Evolutionary conservation across 805 yeast genomes (phyloP).

Genomic region (Yamadazyma nakazawae): DNA sequence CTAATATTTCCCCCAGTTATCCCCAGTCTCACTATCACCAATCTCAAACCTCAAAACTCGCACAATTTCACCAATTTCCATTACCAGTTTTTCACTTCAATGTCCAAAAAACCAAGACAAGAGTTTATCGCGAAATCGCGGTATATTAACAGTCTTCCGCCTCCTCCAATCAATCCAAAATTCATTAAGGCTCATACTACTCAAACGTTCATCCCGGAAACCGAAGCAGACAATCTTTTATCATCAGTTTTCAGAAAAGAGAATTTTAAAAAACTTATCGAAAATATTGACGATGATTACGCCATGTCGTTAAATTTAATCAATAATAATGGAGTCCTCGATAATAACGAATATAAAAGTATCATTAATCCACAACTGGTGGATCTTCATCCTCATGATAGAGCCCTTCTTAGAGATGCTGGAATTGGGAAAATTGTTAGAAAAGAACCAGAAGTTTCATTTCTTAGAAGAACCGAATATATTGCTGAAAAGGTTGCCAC

Average conservation of each 20-base stretch:
- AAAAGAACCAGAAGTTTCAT: slow-evolving; percentile 58
- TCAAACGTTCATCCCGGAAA: slow-evolving; percentile 31
- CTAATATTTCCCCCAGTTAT: no score
- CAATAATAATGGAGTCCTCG: slow-evolving; percentile 63
- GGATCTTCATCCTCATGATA: slow-evolving; percentile 74
- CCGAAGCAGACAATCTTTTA: slow-evolving; percentile 49
- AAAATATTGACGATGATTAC: slow-evolving; percentile 52
- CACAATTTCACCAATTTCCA: not conserved
- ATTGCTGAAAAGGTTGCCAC: slow-evolving; percentile 58
- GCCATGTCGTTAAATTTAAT: slow-evolving; percentile 80
- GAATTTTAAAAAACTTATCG: slow-evolving; percentile 60
- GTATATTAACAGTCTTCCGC: slow-evolving; percentile 84
- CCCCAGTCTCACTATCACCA: no score
- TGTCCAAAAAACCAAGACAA: slow-evolving; percentile 49
- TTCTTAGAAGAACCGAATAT: slow-evolving; percentile 92
- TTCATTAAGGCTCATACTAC: slow-evolving; percentile 55
- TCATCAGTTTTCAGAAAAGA: slow-evolving; percentile 73
- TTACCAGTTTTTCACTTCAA: not conserved
- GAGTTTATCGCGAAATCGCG: slow-evolving; percentile 79
- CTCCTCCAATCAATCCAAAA: slow-evolving; percentile 91
- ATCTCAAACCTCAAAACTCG: no score
- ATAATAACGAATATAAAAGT: slow-evolving; percentile 43
- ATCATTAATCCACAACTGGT: slow-evolving; percentile 29
- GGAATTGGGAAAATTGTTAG: slow-evolving; percentile 44
- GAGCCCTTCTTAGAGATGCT: slow-evolving; percentile 76